Evolutionary conservation across 352 stramenopile genomes (phyloP), one percentile per base, ranked within the genome.

Genomic region (Phytopythium cucurbitacearum): DNA sequence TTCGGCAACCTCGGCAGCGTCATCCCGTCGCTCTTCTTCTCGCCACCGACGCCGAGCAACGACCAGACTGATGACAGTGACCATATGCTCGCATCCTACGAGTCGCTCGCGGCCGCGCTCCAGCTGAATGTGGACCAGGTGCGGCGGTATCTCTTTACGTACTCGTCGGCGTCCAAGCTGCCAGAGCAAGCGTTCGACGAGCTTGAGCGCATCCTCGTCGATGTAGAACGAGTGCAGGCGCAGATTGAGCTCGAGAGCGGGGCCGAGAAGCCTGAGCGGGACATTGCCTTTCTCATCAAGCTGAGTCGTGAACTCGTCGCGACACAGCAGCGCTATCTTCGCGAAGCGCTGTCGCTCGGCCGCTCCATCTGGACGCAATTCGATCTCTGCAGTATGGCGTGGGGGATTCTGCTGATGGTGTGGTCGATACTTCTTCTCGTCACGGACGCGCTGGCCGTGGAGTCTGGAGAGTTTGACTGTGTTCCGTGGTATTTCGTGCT

Each of bases 1-100:
- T 99, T 98, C 70, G 91, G 87, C 1, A 98, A 95, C 71, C 80
- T 99, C 4, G 96, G 96, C 10, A 86, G 83, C 8, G 59, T 98
- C 42, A 94, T 98, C 46, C 91, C 94, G n/a, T 84, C 93, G 46
- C 61, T 98, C 16, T 88, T 98, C 51, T 89, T 91, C 37, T 45
- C 66, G 5, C 51, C 58, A 4, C n/a, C 51, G 11, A 32, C 53
- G 36, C 37, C 49, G 3, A 34, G 15, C 3, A 32, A 5, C 4
- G 37, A 52, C 34, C 10, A 36, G 35, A 41, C 34, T 2, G 16
- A 2, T 10, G 44, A 6, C 48, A 36, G 4, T 35, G 34, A 40
- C 21, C 21, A 28, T 28, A 28, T 56, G 34, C 45, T 73, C 16
- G 36, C 61, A 4, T 54, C 64, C 7, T 77, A 85, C n/a, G 37